Percentiles rank a stretch among this genome's conserved stretches.
phyloP scores from a whole-genome alignment of 495 filamentous ascomycete genomes.

The Terfezia boudieri region DNA sequence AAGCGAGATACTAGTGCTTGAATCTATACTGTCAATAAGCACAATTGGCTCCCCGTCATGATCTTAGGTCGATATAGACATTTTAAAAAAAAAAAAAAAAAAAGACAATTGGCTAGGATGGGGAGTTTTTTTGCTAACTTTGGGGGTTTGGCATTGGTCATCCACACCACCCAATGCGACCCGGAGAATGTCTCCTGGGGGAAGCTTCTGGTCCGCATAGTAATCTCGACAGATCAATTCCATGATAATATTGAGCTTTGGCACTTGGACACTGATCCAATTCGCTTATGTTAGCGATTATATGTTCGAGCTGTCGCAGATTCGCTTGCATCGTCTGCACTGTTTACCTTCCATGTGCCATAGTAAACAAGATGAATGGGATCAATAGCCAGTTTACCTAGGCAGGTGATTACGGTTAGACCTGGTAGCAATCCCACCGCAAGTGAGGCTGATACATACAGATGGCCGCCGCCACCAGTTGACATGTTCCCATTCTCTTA shows the following conservation, averaged over 20 bases:
- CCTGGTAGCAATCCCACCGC: neutral
- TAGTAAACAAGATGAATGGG: slow-evolving; percentile 50
- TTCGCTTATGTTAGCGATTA: neutral
- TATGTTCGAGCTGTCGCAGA: slow-evolving; percentile 23
- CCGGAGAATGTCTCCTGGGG: slow-evolving; percentile 1
- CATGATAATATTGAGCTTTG: slow-evolving; percentile 30
- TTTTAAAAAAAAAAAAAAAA: neutral
- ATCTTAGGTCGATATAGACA: neutral
- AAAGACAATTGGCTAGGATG: neutral
- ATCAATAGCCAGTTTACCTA: slow-evolving; percentile 71
- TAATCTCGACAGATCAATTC: slow-evolving; percentile 62
- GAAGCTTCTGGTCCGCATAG: slow-evolving; percentile 31
- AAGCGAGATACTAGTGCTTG: slow-evolving; percentile 57
- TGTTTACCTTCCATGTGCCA: slow-evolving; percentile 58
- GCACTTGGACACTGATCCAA: slow-evolving; percentile 9
- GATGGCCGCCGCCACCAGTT: slow-evolving; percentile 54
- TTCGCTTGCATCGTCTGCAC: slow-evolving; percentile 33
- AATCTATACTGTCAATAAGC: slow-evolving; percentile 31
- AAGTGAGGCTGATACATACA: slow-evolving; percentile 24
- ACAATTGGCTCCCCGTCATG: neutral
- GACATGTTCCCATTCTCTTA: slow-evolving; percentile 34
- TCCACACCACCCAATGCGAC: no score
- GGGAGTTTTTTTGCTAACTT: slow-evolving; percentile 2
- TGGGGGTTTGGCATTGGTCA: slow-evolving; percentile 32
- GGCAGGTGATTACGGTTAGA: slow-evolving; percentile 2